These are phyloP conservation scores for Cryptosporidium xiaoi DNA, from an alignment of 169 alveolate species.

Conservation along the genomic window DNA sequence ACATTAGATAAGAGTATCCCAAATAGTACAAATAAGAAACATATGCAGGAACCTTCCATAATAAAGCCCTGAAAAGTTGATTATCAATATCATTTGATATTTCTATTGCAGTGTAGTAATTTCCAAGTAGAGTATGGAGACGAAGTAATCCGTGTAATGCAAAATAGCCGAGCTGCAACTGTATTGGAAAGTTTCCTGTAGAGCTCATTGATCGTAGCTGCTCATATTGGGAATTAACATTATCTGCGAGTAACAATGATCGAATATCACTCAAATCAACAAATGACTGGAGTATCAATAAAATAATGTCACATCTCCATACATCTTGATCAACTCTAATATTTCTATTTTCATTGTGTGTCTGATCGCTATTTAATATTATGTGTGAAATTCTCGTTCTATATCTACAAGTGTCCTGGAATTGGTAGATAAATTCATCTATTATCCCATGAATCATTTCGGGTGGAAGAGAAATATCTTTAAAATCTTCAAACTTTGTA, in stretches of 20 bases:
- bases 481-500: constrained; percentile 7
- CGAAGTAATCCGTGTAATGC: constrained; percentile 46
- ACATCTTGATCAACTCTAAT: constrained; percentile 44
- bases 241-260: not conserved
- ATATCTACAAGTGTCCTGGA: constrained; percentile 71
- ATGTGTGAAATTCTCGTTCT: constrained; percentile 40
- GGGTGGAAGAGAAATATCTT: constrained; percentile 36
- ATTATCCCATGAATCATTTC: constrained; percentile 42
- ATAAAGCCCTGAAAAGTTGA: constrained; percentile 42
- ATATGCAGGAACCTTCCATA: constrained; percentile 69
- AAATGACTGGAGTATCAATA: constrained; percentile 36
- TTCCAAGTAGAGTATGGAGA: constrained; percentile 44
- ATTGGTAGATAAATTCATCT: constrained; percentile 67
- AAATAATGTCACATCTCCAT: constrained; percentile 71
- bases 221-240: constrained; percentile 16
- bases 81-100: constrained; percentile 34
- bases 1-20: constrained; percentile 58
- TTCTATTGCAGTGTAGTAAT: constrained; percentile 61
- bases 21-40: constrained; percentile 68
- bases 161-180: constrained; percentile 55
- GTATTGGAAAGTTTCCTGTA: constrained; percentile 11
- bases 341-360: constrained; percentile 47
- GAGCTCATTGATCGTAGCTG: not conserved
- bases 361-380: constrained; percentile 22
- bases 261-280: constrained; percentile 46